phyloP scores from a whole-genome alignment of 768 basidiomycete species.

The Leccinum disarticulatum region DNA sequence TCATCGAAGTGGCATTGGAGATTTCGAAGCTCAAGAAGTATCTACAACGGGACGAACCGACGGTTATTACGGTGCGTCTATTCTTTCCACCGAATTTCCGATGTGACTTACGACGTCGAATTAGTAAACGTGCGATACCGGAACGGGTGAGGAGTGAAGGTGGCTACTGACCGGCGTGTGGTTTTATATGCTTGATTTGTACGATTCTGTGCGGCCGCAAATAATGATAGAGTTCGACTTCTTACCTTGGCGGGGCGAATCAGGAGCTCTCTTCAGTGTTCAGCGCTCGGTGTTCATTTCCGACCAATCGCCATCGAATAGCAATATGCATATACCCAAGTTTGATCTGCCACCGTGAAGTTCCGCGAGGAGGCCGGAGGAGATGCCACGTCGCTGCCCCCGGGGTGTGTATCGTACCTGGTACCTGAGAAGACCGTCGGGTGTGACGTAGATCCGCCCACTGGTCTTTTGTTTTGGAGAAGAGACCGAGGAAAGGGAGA shows the following conservation, averaged over 20 bases:
- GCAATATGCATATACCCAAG: neutral
- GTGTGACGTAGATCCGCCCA: neutral
- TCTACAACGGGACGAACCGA: conserved; percentile 86
- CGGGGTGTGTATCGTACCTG: neutral
- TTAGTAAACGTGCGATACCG: conserved; percentile 16
- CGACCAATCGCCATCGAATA: conserved; percentile 3
- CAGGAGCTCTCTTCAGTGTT: neutral
- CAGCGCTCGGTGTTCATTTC: conserved; percentile 8
- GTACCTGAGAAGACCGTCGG: neutral
- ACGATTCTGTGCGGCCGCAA: conserved; percentile 3
- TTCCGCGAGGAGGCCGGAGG: neutral
- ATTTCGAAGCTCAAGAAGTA: conserved; percentile 84
- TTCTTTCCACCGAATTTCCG: conserved; percentile 4
- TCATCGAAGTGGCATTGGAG: conserved; percentile 93
- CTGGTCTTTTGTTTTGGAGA: neutral
- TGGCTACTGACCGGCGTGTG: neutral
- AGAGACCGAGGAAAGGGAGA: neutral
- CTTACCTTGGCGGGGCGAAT: neutral
- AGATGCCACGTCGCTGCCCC: neutral
- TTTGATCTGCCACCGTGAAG: conserved; percentile 1
- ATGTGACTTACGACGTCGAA: neutral
- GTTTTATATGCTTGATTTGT: conserved; percentile 14
- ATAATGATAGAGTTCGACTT: conserved; percentile 13
- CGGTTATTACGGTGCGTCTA: conserved; percentile 85
- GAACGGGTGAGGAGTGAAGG: neutral